Base-by-base conservation (phyloP, 2,329 filamentous ascomycete genomes). In the Penicillium sp. region DNA sequence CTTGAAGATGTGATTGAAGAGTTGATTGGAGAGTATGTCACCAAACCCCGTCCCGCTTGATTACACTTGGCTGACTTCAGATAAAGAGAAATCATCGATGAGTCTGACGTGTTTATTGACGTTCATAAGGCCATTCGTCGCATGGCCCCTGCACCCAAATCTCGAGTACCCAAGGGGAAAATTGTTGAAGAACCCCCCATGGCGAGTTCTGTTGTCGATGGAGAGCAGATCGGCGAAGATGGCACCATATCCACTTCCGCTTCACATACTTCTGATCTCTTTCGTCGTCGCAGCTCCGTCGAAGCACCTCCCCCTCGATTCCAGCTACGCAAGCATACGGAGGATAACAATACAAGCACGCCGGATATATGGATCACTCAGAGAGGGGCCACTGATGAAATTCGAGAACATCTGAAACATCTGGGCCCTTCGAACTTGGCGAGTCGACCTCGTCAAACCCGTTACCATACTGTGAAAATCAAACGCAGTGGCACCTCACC, bases 1-100 rank as follows among this genome's bases (percentile, higher is more conserved):
- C 79, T 99, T 2, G 95, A 99, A 74, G 95, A 99, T 74, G 95
- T 99, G 4, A 99, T 99, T 70, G 95, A 99, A 74, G 95, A 99
- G 75, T 80, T 99, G 27, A 99, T 99, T 74, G 95, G 95, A 80
- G 95, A 99, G 89, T 93, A 81, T 75, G 90, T 86, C 29, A 11
- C 11, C 31, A 13, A 11, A 19, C 35, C 14, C 37, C 19, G 13
- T 43, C 11, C 13, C n/a, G 10, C 4, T 37, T 31, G 29, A 5
- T 43, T 19, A 8, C n/a, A 26, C 7, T 43, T 44, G 35, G 31
- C 49, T 52, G 26, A 52, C 35, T 21, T n/a, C 7, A 6, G 13
- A 45, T 31, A 9, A 56, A 93, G 90, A 80, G 95, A 99, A 82
- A 99, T 98, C 63, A 96, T 99, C 61, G 95, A 99, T 72, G 95